Evolutionary conservation across 768 basidiomycete species (phyloP).

Genomic region (Leccinum subgranulosum): DNA sequence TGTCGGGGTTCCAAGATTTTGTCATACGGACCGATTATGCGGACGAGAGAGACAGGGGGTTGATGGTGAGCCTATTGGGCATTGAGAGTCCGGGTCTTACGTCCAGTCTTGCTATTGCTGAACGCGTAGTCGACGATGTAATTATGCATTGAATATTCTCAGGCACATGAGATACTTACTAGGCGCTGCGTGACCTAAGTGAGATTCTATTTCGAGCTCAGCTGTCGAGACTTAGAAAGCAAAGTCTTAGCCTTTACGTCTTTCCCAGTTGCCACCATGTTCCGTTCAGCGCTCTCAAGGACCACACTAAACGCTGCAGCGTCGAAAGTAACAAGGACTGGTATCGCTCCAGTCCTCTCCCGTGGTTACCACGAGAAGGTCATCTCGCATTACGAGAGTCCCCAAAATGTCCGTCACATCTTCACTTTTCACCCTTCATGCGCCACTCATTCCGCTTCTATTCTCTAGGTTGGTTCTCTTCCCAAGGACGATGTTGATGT

Average conservation of each 20-base stretch:
- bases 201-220: constrained; percentile 20
- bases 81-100: constrained; percentile 95
- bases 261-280: constrained; percentile 53
- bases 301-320: constrained; percentile 46
- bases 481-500: constrained; percentile 90
- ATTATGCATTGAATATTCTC: background rate
- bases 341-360: constrained; percentile 48
- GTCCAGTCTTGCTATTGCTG: constrained; percentile 80
- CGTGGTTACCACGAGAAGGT: constrained; percentile 95
- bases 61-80: constrained; percentile 81
- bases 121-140: constrained; percentile 69
- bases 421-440: constrained; percentile 30
- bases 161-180: too few species aligned
- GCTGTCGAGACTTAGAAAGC: constrained; percentile 9
- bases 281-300: constrained; percentile 58
- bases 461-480: constrained; percentile 84
- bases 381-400: constrained; percentile 95
- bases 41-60: constrained; percentile 27
- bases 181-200: background rate
- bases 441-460: constrained; percentile 49
- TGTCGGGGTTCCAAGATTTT: constrained; percentile 87
- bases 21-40: constrained; percentile 64
- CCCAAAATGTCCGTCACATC: constrained; percentile 77
- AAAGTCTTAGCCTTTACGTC: background rate
- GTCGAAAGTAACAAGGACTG: constrained; percentile 37